Evolutionary conservation across 768 basidiomycete genomes (phyloP).

Genomic region (Tubosaeta sp.): DNA sequence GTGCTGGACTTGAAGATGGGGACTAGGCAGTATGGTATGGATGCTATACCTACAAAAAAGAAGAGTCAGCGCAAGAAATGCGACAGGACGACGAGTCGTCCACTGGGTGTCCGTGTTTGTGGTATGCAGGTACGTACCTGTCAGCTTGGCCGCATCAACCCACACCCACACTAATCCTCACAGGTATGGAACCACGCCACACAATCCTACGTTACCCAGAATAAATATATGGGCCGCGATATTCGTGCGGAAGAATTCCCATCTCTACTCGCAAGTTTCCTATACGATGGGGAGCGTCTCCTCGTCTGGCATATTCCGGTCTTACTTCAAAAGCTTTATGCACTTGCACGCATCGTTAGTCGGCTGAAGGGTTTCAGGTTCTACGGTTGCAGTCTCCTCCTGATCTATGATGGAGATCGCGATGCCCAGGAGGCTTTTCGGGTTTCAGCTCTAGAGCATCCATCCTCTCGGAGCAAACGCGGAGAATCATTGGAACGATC

Average conservation of each 20-base stretch:
- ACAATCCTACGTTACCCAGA: constrained; percentile 84
- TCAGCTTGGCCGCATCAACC: background rate
- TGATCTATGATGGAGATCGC: constrained; percentile 95
- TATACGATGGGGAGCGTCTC: constrained; percentile 77
- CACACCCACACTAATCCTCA: constrained; percentile 1
- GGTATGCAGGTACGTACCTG: constrained; percentile 88
- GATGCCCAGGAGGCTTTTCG: constrained; percentile 79
- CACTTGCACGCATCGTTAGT: constrained; percentile 87
- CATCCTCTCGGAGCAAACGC: constrained; percentile 63
- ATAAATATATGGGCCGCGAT: constrained; percentile 95
- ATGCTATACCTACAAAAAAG: constrained; percentile 89
- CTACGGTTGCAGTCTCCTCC: constrained; percentile 93
- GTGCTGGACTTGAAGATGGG: constrained; percentile 99
- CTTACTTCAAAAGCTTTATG: constrained; percentile 87
- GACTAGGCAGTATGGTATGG: constrained; percentile 97
- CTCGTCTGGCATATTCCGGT: constrained; percentile 90
- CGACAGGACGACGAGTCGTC: constrained; percentile 89
- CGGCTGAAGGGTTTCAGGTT: constrained; percentile 94
- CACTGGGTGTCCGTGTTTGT: constrained; percentile 88
- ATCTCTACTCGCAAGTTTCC: constrained; percentile 74
- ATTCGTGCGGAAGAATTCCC: constrained; percentile 83
- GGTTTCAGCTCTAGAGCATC: constrained; percentile 56
- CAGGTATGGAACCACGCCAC: constrained; percentile 92
- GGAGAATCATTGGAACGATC: constrained; percentile 74
- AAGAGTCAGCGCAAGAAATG: constrained; percentile 99